Evolutionary conservation across 1,139 yeast species (phyloP), one percentile per base, ranked within the genome.

Genomic region (Suzukiozyma palmioleophila): DNA sequence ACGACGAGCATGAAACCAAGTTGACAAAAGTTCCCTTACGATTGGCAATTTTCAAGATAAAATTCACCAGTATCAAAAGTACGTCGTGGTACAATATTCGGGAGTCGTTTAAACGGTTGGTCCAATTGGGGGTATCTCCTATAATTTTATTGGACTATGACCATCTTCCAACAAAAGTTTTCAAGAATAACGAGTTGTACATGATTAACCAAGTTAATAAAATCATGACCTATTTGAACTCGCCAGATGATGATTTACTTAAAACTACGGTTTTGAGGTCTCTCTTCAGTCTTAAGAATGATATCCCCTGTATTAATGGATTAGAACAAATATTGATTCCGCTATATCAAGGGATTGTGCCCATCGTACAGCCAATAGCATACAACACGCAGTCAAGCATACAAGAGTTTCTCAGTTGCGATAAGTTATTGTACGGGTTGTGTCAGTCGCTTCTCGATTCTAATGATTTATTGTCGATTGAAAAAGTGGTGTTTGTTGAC

Each of bases 401-500:
- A 12, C 73, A 68, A 42, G 57, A 54, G 33, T 55, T 66, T 36
- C 46, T 60, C 3, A 59, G 66, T 8, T 62, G 72, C 14, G 71
- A 71, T 36, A 52, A 54, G 7, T 52, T 69, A 11, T 44, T 69
- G 22, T 48, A 43, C 33, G 46, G 68, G 2, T 44, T 69, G 12
- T 54, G 64, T 34, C 44, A 57, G 3, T 50, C 63, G 11, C 47
- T 70, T 15, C 44, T 64, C 27, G 44, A 53, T 12, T 48, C 53
- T 9, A 46, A 50, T 2, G 59, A 66, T 30, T 47, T 71, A n/a
- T 58, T 79, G 9, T 67, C 82, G 1, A 74, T 92, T 26, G 97
- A 92, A 47, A 92, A 92, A 49, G 63, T 92, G 25, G 79, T 92
- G 8, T 78, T 84, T 48, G 66, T 92, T 25, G 97, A 89, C 50